Evolutionary conservation across 306 rosid genomes (phyloP).

Genomic region (Malus domestica): ASM211411v1 NC_041799.1:24424001-24424500

Average conservation of each 20-base stretch:
- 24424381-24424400: no score
- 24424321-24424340: neutral
- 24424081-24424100: conserved; percentile 96
- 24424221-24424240: neutral
- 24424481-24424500: neutral
- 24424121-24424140: conserved; percentile 62
- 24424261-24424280: neutral
- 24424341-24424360: neutral
- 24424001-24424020: neutral
- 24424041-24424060: neutral
- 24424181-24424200: conserved; percentile 71
- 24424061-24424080: conserved; percentile 55
- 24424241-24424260: neutral
- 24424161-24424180: conserved; percentile 96
- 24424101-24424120: conserved; percentile 70
- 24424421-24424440: neutral
- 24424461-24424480: neutral
- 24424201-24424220: conserved; percentile 9
- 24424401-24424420: neutral
- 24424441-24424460: neutral
- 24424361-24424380: neutral
- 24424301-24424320: neutral
- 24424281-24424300: neutral
- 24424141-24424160: conserved; percentile 98
- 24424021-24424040: neutral